Percentiles rank a stretch among this genome's conserved stretches.
Evolutionary conservation across 2,329 filamentous ascomycete species (phyloP).

Genomic region (Cladosporium phlei): DNA sequence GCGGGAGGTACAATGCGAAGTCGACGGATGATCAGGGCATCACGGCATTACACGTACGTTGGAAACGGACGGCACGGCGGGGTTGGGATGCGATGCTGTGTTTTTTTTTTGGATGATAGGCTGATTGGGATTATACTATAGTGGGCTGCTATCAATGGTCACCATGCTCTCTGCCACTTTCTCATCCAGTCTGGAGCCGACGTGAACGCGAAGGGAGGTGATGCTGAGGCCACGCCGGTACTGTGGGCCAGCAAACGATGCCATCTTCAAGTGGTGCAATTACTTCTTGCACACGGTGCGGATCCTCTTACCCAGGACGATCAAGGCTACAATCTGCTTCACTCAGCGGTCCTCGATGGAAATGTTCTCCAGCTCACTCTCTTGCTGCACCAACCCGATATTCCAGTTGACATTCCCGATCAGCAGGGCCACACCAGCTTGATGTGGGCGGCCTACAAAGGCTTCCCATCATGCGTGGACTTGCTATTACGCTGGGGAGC

Average conservation of each 20-base stretch:
- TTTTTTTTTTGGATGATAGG: neutral
- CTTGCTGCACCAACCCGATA: constrained; percentile 80
- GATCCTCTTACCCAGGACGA: constrained; percentile 89
- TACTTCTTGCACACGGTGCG: constrained; percentile 84
- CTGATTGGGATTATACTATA: constrained; percentile 37
- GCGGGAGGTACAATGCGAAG: constrained; percentile 72
- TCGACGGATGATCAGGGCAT: constrained; percentile 90
- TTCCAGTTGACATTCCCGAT: constrained; percentile 87
- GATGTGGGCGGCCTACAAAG: constrained; percentile 99
- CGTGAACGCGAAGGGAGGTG: constrained; percentile 91
- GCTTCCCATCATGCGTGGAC: constrained; percentile 86
- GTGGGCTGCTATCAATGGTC: constrained; percentile 99
- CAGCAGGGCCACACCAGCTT: constrained; percentile 85
- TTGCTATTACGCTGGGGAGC: constrained; percentile 92
- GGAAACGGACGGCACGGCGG: neutral
- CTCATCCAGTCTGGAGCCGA: constrained; percentile 81
- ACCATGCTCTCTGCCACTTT: constrained; percentile 95
- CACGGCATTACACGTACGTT: constrained; percentile 80
- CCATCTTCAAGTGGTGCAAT: constrained; percentile 92
- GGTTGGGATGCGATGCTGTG: no score
- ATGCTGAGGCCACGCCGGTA: constrained; percentile 86
- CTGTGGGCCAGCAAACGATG: constrained; percentile 97
- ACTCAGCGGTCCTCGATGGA: constrained; percentile 94
- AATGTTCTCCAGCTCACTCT: constrained; percentile 87
- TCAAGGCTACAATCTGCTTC: constrained; percentile 96